phyloP scores from a whole-genome alignment of 2,329 filamentous ascomycete species.

The Talaromyces sp. region DNA sequence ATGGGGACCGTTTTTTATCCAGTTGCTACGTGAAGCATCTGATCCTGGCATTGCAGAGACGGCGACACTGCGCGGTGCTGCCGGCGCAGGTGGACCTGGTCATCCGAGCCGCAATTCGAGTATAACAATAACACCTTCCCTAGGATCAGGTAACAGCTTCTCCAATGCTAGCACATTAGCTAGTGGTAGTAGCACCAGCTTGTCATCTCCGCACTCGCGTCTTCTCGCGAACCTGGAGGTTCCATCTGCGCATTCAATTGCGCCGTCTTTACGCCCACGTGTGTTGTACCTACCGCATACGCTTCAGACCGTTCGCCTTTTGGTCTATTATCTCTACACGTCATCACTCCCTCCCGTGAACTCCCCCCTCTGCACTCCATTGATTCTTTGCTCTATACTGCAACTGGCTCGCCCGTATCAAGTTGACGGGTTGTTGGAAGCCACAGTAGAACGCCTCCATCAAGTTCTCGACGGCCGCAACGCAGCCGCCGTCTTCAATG shows the following conservation, averaged over 20 bases:
- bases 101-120: slow-evolving; percentile 68
- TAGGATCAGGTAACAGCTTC: slow-evolving; percentile 32
- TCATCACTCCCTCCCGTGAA: slow-evolving; percentile 75
- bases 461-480: slow-evolving; percentile 87
- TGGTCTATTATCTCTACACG: slow-evolving; percentile 92
- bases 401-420: slow-evolving; percentile 92
- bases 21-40: slow-evolving; percentile 76
- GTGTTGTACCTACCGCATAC: slow-evolving; percentile 93
- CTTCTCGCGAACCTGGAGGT: slow-evolving; percentile 47
- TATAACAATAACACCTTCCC: slow-evolving; percentile 72
- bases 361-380: slow-evolving; percentile 81
- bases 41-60: slow-evolving; percentile 69
- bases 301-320: slow-evolving; percentile 78
- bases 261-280: slow-evolving; percentile 66
- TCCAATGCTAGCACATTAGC: slow-evolving; percentile 43
- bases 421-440: slow-evolving; percentile 86
- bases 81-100: slow-evolving; percentile 43
- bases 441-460: slow-evolving; percentile 86
- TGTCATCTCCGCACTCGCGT: slow-evolving; percentile 29
- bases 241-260: slow-evolving; percentile 52
- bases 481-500: slow-evolving; percentile 95
- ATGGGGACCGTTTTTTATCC: slow-evolving; percentile 96
- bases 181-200: slow-evolving; percentile 27
- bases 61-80: slow-evolving; percentile 67
- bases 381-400: slow-evolving; percentile 90